A percentile compares a stretch with the other conserved stretches of the same genome.
Conservation (phyloP, 805 yeast genomes). For the Starmerella stigmatis region DNA sequence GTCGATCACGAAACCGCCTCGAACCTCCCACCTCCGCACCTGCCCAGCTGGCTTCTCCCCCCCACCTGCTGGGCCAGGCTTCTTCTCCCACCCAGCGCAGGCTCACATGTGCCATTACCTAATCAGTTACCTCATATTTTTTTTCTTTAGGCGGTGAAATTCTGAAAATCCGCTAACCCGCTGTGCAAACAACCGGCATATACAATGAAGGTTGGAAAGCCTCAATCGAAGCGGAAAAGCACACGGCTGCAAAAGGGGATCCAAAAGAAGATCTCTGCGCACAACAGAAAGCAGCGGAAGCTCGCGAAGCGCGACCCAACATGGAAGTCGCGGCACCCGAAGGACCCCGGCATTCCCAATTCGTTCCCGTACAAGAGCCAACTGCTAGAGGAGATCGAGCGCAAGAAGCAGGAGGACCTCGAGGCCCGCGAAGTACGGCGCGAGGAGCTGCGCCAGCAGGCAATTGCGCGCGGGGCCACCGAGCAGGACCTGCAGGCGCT, state of each 20-base stretch:
- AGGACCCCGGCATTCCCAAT: constrained; percentile 92
- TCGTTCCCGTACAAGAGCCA: constrained; percentile 88
- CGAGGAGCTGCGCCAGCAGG: constrained; percentile 30
- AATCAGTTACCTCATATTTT: constrained; percentile 11
- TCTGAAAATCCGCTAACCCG: too few species aligned
- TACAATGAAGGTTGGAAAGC: constrained; percentile 27
- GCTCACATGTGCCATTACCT: too few species aligned
- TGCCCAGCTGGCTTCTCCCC: too few species aligned
- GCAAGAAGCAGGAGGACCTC: constrained; percentile 39
- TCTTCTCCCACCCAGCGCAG: too few species aligned
- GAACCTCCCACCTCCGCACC: too few species aligned
- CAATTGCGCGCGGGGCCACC: constrained; percentile 33
- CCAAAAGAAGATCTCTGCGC: constrained; percentile 89
- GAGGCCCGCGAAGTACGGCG: constrained; percentile 33
- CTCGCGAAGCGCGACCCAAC: constrained; percentile 78
- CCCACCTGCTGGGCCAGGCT: too few species aligned
- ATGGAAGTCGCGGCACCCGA: constrained; percentile 76
- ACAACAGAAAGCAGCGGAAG: constrained; percentile 75
- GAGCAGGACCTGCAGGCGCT: constrained; percentile 33
- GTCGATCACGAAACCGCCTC: too few species aligned
- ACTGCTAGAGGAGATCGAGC: constrained; percentile 48
- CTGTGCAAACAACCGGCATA: neutral
- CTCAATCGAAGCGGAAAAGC: constrained; percentile 55
- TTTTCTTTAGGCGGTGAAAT: constrained; percentile 3
- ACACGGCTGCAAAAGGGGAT: constrained; percentile 95